Conservation (phyloP, 164 flowering plant species). For the Magnolia changhungtana region DNA sequence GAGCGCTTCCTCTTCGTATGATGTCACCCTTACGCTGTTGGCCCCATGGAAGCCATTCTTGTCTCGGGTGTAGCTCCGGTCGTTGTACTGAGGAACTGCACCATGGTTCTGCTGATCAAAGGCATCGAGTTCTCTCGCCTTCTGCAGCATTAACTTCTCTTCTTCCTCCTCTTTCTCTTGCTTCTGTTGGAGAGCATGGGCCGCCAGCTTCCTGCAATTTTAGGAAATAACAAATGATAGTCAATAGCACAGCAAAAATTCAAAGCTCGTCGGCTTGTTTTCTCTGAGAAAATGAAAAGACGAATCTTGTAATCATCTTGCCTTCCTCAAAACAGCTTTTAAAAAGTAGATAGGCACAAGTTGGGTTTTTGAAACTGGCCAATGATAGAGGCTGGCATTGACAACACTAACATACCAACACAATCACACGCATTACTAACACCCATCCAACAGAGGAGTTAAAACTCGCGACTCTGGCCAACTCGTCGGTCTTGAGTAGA, state of each 20-base stretch:
- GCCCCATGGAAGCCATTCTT: slow-evolving; percentile 98
- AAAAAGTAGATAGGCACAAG: no score
- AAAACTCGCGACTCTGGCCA: no score
- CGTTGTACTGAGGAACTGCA: slow-evolving; percentile 82
- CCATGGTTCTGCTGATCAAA: slow-evolving; percentile 98
- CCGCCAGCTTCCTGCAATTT: slow-evolving; percentile 63
- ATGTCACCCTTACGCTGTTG: slow-evolving; percentile 90
- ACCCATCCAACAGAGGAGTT: no score
- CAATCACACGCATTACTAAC: no score
- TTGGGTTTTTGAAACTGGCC: no score
- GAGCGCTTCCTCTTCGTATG: slow-evolving; percentile 93
- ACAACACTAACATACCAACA: no score
- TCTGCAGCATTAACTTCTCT: slow-evolving; percentile 68
- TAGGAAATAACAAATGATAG: background rate
- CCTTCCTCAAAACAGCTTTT: no score
- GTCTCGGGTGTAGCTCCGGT: slow-evolving; percentile 52
- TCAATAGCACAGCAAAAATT: background rate
- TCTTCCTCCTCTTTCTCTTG: slow-evolving; percentile 85
- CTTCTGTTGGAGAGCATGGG: slow-evolving; percentile 72
- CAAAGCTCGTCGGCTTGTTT: no score
- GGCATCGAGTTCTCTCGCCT: slow-evolving; percentile 85
- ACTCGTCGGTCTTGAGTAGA: no score
- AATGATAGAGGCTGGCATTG: no score
- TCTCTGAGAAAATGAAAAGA: no score
- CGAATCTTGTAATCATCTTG: no score